Base-by-base conservation (phyloP, 2,329 filamentous ascomycete genomes). In the Arthrobotrys musiformis region DNA sequence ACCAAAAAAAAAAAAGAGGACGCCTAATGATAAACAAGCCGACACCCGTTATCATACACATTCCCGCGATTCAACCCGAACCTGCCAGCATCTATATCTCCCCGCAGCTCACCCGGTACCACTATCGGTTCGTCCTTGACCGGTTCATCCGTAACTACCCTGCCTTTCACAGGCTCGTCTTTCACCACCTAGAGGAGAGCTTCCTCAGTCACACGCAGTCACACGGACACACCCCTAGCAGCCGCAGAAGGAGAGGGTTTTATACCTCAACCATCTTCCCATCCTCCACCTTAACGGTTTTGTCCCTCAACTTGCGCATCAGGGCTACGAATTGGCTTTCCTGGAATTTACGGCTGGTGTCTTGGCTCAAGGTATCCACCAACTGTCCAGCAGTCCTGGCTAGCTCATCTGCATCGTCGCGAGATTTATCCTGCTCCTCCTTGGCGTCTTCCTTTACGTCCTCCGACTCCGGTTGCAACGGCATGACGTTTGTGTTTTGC, bases 311-410 rank as follows among this genome's bases (percentile, higher is more conserved):
- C 74, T 89, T 88, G 28, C 91, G 88, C 92, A 96, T 95, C 52
- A 96, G 85, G 2, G 88, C 86, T 0, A 94, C 84, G 81, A 96
- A 96, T 73, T 88, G 88, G 79, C 92, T 94, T 81, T 93, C 89
- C 80, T 90, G 89, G 83, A 95, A 95, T 81, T 94, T 94, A 54
- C 89, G 85, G 68, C 88, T 90, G 72, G 89, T 87, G 79, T 94
- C 90, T 80, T 90, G 86, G 19, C 88, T 86, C 11, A 96, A 88
- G 40, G 89, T 90, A 66, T 90, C 86, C 4, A 95, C 85, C 2
- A 96, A 86, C 73, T 90, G 86, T 15, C 88, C 89, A 4, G 93
- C 93, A 0, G 92, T 93, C 44, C 86, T 86, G 19, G 91, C 90
- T 28, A 95, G 87, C 50, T 91, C 92, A 79, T 93, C 89, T 24